Percentiles rank a stretch among this genome's conserved stretches.
These are phyloP conservation scores for Kuraishia molischiana DNA, from an alignment of 805 yeast species.

Conservation along the genomic window DNA sequence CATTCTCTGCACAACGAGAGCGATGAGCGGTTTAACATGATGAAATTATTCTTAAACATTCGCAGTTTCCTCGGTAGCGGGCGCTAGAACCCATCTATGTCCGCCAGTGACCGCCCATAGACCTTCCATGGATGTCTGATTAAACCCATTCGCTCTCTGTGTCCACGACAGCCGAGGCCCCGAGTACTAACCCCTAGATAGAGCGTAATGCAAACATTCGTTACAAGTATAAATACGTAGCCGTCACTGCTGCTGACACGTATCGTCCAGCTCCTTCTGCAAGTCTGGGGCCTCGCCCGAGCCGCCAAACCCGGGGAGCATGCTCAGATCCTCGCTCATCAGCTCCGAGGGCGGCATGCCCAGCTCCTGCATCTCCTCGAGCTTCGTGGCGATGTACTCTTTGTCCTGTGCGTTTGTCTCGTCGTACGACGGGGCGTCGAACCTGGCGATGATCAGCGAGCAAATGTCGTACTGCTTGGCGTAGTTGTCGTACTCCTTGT, in stretches of 20 bases:
- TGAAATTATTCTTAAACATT: constrained; percentile 71
- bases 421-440: constrained; percentile 54
- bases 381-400: constrained; percentile 41
- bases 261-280: constrained; percentile 43
- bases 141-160: too few relatives aligned
- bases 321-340: constrained; percentile 32
- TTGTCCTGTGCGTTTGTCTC: constrained; percentile 37
- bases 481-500: constrained; percentile 43
- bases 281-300: constrained; percentile 36
- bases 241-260: constrained; percentile 34
- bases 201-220: neutral
- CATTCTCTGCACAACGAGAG: too few relatives aligned
- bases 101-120: constrained; percentile 77
- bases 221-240: neutral
- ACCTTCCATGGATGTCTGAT: constrained; percentile 96
- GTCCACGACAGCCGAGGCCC: too few relatives aligned
- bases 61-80: constrained; percentile 95
- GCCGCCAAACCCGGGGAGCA: constrained; percentile 34
- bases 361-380: constrained; percentile 62
- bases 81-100: constrained; percentile 78
- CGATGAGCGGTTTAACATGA: constrained; percentile 38
- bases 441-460: constrained; percentile 48
- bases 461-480: constrained; percentile 54
- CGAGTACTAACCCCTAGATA: neutral
- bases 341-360: constrained; percentile 79